phyloP scores from a whole-genome alignment of 139 green algal species.

The Asterochloris erici region DNA sequence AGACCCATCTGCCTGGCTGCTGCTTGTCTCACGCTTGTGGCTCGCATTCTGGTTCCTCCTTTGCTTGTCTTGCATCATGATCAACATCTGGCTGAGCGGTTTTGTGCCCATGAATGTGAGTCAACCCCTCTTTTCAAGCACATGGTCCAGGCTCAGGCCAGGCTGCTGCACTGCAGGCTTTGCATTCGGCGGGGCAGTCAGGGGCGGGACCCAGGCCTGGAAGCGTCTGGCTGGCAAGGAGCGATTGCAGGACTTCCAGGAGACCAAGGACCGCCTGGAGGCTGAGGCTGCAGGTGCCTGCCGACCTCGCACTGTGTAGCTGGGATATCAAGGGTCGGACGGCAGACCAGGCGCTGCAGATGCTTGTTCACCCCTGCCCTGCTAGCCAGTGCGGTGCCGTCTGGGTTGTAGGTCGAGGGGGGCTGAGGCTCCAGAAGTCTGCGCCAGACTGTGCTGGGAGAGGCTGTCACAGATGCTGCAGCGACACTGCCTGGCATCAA shows the following conservation, averaged over 20 bases:
- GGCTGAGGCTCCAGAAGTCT: background rate
- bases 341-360: background rate
- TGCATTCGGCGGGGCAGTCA: slow-evolving; percentile 1
- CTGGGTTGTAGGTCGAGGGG: background rate
- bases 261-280: background rate
- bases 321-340: background rate
- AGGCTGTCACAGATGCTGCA: background rate
- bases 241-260: slow-evolving; percentile 5
- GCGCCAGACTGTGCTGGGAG: background rate
- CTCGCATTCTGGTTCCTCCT: background rate
- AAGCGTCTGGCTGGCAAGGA: slow-evolving; percentile 8
- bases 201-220: slow-evolving; percentile 8
- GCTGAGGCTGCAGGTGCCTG: background rate
- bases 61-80: background rate
- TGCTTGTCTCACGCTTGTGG: background rate
- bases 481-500: background rate
- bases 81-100: too few species aligned
- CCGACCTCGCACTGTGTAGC: background rate
- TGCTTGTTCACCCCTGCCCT: background rate
- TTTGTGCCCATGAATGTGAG: background rate
- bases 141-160: too few species aligned
- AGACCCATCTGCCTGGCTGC: background rate
- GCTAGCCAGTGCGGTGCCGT: background rate
- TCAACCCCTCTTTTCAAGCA: background rate
- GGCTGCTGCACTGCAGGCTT: background rate